A percentile compares a stretch with the other conserved stretches of the same genome.
These are phyloP conservation scores for Skeletonema costatum DNA, from an alignment of 108 stramenopile species.

Conservation along the genomic window DNA sequence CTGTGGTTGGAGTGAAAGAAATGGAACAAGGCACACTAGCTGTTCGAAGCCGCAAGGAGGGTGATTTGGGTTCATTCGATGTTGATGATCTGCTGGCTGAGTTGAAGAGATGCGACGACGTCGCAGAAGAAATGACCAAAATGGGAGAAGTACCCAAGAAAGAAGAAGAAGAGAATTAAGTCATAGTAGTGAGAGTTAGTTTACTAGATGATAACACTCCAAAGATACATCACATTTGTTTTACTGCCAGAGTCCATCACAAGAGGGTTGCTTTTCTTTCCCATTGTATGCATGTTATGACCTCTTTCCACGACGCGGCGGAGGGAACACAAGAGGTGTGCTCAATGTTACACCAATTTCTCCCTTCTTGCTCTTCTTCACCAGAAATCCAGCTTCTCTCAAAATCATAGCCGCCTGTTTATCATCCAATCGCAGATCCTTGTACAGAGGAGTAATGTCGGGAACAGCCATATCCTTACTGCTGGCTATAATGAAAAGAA, in stretches of 20 bases:
- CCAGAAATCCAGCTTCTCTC: constrained; percentile 77
- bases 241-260: neutral
- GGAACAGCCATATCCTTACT: constrained; percentile 65
- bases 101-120: constrained; percentile 60
- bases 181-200: neutral
- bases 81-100: constrained; percentile 79
- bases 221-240: neutral
- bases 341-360: constrained; percentile 54
- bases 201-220: neutral
- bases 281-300: neutral
- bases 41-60: constrained; percentile 82
- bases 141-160: constrained; percentile 61
- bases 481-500: constrained; percentile 71
- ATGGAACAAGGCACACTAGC: constrained; percentile 85
- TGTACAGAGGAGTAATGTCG: constrained; percentile 56
- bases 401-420: constrained; percentile 54
- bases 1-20: constrained; percentile 93
- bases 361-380: constrained; percentile 48
- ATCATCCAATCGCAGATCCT: constrained; percentile 66
- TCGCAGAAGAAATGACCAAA: constrained; percentile 74
- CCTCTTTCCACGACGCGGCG: constrained; percentile 48
- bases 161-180: constrained; percentile 17
- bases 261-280: too few relatives aligned
- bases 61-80: constrained; percentile 86
- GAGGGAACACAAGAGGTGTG: constrained; percentile 76